phyloP scores from a whole-genome alignment of 495 filamentous ascomycete species.

The Pseudotulostoma volvatum region DNA sequence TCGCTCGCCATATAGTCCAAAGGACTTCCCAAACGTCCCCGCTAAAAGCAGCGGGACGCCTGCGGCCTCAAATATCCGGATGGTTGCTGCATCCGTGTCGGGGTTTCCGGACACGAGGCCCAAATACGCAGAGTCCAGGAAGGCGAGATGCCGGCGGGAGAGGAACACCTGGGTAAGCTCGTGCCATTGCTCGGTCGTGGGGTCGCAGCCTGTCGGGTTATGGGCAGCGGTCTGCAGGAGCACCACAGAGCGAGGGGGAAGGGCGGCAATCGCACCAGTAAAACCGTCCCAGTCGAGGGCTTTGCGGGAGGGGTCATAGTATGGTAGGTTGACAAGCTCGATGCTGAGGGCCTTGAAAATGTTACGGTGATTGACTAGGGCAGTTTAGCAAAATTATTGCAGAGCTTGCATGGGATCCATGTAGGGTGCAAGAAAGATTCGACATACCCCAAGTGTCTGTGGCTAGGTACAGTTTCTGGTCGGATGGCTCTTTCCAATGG shows the following conservation, averaged over 20 bases:
- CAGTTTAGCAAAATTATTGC: constrained; percentile 16
- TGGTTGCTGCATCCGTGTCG: constrained; percentile 23
- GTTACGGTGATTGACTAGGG: constrained; percentile 18
- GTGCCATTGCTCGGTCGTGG: constrained; percentile 19
- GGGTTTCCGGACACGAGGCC: constrained; percentile 27
- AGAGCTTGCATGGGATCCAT: too few species aligned
- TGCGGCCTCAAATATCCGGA: constrained; percentile 16
- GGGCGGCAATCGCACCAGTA: constrained; percentile 5
- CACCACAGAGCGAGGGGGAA: constrained; percentile 13
- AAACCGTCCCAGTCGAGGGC: constrained; percentile 12
- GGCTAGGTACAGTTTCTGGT: constrained; percentile 12
- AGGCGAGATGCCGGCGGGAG: constrained; percentile 16
- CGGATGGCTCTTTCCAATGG: constrained; percentile 28
- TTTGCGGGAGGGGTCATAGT: constrained; percentile 11
- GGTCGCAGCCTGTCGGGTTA: constrained; percentile 28
- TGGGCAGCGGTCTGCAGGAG: constrained; percentile 30
- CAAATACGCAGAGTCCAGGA: constrained; percentile 31
- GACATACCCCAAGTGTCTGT: too few species aligned
- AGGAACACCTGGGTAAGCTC: constrained; percentile 12
- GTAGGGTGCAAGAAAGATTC: too few species aligned
- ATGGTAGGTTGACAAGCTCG: constrained; percentile 14
- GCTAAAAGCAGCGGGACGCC: not conserved
- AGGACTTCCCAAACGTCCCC: constrained; percentile 20
- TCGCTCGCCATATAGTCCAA: constrained; percentile 28
- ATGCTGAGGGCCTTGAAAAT: constrained; percentile 13